These are phyloP conservation scores for Colletotrichum viniferum DNA, from an alignment of 2,329 filamentous ascomycete genomes.

Conservation along the genomic window DNA sequence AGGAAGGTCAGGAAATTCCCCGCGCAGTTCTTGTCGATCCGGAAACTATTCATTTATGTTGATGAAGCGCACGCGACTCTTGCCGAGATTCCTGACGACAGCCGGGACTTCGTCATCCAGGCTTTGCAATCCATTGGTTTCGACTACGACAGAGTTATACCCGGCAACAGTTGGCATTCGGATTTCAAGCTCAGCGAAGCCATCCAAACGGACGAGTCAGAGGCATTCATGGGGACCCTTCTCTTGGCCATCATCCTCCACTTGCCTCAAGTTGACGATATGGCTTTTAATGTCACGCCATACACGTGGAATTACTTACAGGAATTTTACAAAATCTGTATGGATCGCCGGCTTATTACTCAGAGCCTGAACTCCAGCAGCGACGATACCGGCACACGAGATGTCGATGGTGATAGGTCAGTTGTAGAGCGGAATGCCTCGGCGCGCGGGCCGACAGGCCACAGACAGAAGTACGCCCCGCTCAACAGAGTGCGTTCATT, in stretches of 20 bases:
- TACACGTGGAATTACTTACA: not conserved
- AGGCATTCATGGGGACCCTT: not conserved
- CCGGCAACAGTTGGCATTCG: not conserved
- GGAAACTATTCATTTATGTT: not conserved
- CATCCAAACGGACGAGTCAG: not conserved
- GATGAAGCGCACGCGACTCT: not conserved
- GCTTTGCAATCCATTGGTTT: not conserved
- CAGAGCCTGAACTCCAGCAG: not conserved
- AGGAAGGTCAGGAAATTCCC: not conserved
- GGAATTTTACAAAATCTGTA: not conserved
- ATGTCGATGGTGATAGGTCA: accelerated
- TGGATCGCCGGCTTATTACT: not conserved
- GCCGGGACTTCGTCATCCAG: not conserved
- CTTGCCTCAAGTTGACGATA: not conserved
- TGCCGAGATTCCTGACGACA: not conserved
- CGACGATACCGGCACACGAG: not conserved
- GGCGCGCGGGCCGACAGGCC: not conserved
- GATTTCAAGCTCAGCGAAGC: not conserved
- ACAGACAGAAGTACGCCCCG: not conserved
- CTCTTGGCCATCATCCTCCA: not conserved
- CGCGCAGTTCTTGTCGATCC: not conserved
- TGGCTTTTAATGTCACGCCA: not conserved
- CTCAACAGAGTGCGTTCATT: not conserved
- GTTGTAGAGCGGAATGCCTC: not conserved
- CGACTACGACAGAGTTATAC: not conserved